phyloP scores from a whole-genome alignment of 257 asterid genomes.

The Nicotiana knightiana region DNA sequence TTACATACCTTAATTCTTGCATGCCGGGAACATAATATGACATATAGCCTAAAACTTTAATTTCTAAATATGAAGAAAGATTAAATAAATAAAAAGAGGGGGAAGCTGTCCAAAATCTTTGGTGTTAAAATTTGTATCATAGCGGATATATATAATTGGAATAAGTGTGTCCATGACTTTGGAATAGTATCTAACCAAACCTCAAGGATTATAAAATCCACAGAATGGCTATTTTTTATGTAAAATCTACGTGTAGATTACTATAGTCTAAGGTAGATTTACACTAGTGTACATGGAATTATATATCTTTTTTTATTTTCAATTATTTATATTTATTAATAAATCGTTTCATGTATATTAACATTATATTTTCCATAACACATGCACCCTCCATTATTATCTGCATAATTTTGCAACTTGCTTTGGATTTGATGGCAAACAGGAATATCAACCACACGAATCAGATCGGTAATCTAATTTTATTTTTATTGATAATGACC shows the following conservation, averaged over 20 bases:
- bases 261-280: not conserved
- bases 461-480: not conserved
- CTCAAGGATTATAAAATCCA: not conserved
- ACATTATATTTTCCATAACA: not conserved
- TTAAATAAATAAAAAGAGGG: not conserved
- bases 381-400: constrained; percentile 1
- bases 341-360: not conserved
- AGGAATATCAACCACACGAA: not conserved
- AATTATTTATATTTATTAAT: not conserved
- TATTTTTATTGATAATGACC: not conserved
- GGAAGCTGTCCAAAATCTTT: not conserved
- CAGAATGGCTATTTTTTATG: not conserved
- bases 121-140: not conserved
- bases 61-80: not conserved
- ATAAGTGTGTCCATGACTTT: not conserved
- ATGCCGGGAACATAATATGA: not conserved
- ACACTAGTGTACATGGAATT: not conserved
- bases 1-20: not conserved
- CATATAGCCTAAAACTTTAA: not conserved
- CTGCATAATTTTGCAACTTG: constrained; percentile 10
- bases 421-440: not conserved
- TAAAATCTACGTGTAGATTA: not conserved
- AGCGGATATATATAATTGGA: not conserved
- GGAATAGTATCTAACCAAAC: constrained; percentile 10
- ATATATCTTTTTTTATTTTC: not conserved